Conservation (phyloP, 2,329 filamentous ascomycete genomes). For the Coniochaeta hoffmannii region DNA sequence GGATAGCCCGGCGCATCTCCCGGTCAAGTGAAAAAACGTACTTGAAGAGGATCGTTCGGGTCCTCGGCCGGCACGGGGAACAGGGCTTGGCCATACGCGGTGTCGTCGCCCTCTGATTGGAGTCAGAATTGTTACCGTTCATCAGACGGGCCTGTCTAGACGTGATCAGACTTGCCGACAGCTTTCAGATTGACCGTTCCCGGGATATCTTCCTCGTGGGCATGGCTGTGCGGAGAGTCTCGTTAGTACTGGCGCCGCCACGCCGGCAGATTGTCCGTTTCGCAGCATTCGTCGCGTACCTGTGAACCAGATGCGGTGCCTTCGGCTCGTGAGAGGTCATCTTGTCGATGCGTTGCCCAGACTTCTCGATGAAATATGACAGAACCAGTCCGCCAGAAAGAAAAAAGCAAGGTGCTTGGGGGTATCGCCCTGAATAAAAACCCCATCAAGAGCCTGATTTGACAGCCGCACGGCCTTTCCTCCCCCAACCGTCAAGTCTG, state of each 20-base stretch:
- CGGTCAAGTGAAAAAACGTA: background rate
- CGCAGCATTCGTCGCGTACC: background rate
- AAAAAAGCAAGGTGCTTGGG: too few relatives aligned
- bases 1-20: background rate
- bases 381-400: too few relatives aligned
- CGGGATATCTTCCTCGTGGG: conserved; percentile 17
- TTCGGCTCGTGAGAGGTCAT: background rate
- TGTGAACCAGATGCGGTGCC: background rate
- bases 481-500: background rate
- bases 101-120: conserved; percentile 46
- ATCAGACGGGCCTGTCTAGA: background rate
- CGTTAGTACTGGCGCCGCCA: background rate
- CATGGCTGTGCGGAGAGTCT: conserved; percentile 12
- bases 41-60: conserved; percentile 47
- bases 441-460: background rate
- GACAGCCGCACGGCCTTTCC: background rate
- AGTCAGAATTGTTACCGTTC: background rate
- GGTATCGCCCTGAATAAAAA: too few relatives aligned
- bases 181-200: conserved; percentile 23
- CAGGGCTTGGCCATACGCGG: conserved; percentile 51
- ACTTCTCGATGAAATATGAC: background rate
- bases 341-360: background rate
- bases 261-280: background rate
- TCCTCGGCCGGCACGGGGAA: conserved; percentile 54
- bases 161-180: conserved; percentile 15